A percentile compares a stretch with the other conserved stretches of the same genome.
These are phyloP conservation scores for Sedum album DNA, from an alignment of 164 flowering plant genomes.

Conservation along the genomic window DNA sequence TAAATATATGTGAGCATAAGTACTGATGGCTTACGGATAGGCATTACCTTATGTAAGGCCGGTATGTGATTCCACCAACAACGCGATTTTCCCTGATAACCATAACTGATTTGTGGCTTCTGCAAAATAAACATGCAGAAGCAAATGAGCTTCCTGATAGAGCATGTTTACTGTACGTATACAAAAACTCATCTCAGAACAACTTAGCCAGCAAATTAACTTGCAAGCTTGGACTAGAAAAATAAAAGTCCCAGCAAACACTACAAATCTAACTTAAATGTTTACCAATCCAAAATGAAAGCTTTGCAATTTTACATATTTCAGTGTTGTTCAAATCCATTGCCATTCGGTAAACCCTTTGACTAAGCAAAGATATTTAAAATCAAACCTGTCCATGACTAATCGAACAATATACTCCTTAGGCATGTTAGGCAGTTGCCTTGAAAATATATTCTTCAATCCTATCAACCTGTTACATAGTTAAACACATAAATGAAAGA, in stretches of 20 bases:
- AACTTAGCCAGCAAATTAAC: background rate
- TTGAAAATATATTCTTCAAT: slow-evolving; percentile 93
- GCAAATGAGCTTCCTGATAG: background rate
- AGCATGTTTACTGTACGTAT: background rate
- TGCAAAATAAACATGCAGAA: slow-evolving; percentile 21
- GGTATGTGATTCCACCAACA: slow-evolving; percentile 98
- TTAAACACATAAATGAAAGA: background rate
- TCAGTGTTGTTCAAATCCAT: background rate
- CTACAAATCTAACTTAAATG: background rate
- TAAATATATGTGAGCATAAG: background rate
- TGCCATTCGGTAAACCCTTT: background rate
- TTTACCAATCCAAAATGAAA: background rate
- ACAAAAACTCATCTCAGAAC: background rate
- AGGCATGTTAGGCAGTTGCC: slow-evolving; percentile 98
- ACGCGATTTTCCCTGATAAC: slow-evolving; percentile 74
- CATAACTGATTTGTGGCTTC: slow-evolving; percentile 96
- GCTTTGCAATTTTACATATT: background rate
- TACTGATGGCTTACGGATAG: slow-evolving; percentile 2
- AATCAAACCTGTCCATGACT: slow-evolving; percentile 88
- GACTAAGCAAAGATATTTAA: background rate
- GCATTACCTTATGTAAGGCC: slow-evolving; percentile 80
- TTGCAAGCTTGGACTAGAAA: background rate
- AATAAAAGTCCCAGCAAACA: background rate
- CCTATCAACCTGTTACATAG: slow-evolving; percentile 70
- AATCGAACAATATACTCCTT: slow-evolving; percentile 98